These are phyloP conservation scores for Aspergillus pseudotamarii DNA, from an alignment of 2,329 filamentous ascomycete species.

Conservation along the genomic window DNA sequence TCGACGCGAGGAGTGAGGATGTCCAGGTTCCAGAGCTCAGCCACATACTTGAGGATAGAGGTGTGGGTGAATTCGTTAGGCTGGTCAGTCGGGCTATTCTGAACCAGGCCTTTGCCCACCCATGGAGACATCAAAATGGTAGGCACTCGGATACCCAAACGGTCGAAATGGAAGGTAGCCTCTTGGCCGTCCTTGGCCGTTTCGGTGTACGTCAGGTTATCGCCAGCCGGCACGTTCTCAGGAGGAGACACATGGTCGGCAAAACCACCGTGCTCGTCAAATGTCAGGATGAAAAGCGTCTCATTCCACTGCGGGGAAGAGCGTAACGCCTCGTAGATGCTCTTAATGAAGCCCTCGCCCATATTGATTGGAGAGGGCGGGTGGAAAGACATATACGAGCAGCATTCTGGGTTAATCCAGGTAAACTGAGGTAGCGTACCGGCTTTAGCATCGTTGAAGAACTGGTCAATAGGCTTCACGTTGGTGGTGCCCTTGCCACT, in stretches of 20 bases:
- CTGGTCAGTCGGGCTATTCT: constrained; percentile 41
- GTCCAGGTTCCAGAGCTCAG: constrained; percentile 48
- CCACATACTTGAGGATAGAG: constrained; percentile 47
- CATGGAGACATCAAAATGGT: constrained; percentile 49
- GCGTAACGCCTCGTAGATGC: constrained; percentile 50
- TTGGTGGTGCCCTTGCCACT: constrained; percentile 39
- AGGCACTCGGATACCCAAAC: constrained; percentile 49
- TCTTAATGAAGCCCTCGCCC: constrained; percentile 50
- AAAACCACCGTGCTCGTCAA: constrained; percentile 54
- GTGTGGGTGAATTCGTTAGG: constrained; percentile 49
- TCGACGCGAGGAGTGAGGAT: constrained; percentile 42
- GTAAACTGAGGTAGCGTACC: constrained; percentile 50
- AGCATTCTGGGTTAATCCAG: constrained; percentile 57
- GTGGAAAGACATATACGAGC: constrained; percentile 53
- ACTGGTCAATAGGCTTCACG: constrained; percentile 43
- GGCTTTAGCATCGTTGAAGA: constrained; percentile 49
- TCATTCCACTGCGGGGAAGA: constrained; percentile 50
- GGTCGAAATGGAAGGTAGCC: constrained; percentile 45
- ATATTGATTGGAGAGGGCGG: constrained; percentile 48
- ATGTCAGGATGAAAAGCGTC: constrained; percentile 52
- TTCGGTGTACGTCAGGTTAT: constrained; percentile 38
- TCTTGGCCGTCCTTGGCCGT: constrained; percentile 37
- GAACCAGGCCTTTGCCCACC: constrained; percentile 46
- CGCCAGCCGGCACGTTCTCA: constrained; percentile 41
- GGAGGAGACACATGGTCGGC: constrained; percentile 52